Evolutionary conservation across 2,329 filamentous ascomycete species (phyloP), one percentile per base, ranked within the genome.

Genomic region (Fusarium verrucosum): DNA sequence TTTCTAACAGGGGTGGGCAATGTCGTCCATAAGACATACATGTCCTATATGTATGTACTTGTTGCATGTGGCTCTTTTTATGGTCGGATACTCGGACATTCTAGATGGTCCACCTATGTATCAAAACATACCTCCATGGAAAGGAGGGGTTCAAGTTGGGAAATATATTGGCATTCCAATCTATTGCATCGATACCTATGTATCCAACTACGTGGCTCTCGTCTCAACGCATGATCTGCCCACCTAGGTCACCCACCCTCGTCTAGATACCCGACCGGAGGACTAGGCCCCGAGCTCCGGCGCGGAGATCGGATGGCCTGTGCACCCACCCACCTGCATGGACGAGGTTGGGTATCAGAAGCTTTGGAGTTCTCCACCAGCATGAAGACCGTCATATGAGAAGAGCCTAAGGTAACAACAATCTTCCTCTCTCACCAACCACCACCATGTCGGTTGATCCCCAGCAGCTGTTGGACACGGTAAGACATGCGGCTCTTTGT

Each of bases 401-500:
- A 58, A 50, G 50, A 70, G 65, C 65, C 68, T 50, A 63, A 22
- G 28, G 54, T 58, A 42, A 61, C 61, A 62, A 65, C 61, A 62
- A 65, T 69, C 61, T 68, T 62, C 52, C 56, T 62, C 65, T 58
- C 58, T 55, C 65, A 70, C 58, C 63, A 53, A 64, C 54, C 40
- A 49, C 40, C 74, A 85, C 73, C 68, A 94, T 94, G 91, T 89
- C 91, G 68, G 87, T 86, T 74, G 90, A 94, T 75, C 90, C 92
- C 74, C 88, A 92, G 79, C 88, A 90, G 71, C 90, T 94, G 74
- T 80, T 92, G 66, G 90, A 92, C 78, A 83, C 90, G 74, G 91
- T 94, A 80, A 82, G 89, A 66, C 65, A 47, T 28, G 26, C 17
- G 26, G 43, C 16, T 53, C n/a, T 20, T 35, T 16, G 8, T 6